Percentiles rank a stretch among this genome's conserved stretches.
Conservation (phyloP, 2,329 filamentous ascomycete species). For the Phoma sp. region DNA sequence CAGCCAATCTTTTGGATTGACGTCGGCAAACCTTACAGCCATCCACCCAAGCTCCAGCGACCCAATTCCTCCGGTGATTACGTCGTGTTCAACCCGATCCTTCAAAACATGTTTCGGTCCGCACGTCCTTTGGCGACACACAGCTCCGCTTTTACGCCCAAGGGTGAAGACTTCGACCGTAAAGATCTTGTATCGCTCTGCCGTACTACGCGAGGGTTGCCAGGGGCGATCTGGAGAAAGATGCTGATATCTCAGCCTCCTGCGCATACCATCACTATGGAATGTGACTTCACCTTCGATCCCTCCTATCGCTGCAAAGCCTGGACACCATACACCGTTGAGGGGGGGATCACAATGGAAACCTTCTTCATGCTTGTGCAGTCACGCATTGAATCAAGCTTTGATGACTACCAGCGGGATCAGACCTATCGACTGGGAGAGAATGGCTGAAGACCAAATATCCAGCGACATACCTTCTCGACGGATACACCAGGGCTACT, state of each 20-base stretch:
- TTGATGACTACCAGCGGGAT: constrained; percentile 11
- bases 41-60: constrained; percentile 1
- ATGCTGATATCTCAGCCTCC: constrained; percentile 18
- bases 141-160: not conserved
- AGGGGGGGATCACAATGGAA: constrained; percentile 16
- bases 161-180: not conserved
- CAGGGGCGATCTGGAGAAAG: constrained; percentile 14
- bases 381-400: constrained; percentile 13
- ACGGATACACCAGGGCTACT: not conserved
- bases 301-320: constrained; percentile 17
- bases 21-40: constrained; percentile 2
- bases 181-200: constrained; percentile 11
- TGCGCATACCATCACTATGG: constrained; percentile 17
- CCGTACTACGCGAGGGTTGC: constrained; percentile 6
- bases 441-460: not conserved
- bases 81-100: constrained; percentile 17
- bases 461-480: not conserved
- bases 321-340: constrained; percentile 17
- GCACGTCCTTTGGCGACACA: constrained; percentile 1
- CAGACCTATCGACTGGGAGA: constrained; percentile 7
- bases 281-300: constrained; percentile 19
- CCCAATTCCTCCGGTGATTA: not conserved
- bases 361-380: constrained; percentile 17
- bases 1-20: constrained; percentile 17
- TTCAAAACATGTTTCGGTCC: constrained; percentile 15